Conservation (phyloP, 2,329 filamentous ascomycete species). For the Fusarium sp. region DNA sequence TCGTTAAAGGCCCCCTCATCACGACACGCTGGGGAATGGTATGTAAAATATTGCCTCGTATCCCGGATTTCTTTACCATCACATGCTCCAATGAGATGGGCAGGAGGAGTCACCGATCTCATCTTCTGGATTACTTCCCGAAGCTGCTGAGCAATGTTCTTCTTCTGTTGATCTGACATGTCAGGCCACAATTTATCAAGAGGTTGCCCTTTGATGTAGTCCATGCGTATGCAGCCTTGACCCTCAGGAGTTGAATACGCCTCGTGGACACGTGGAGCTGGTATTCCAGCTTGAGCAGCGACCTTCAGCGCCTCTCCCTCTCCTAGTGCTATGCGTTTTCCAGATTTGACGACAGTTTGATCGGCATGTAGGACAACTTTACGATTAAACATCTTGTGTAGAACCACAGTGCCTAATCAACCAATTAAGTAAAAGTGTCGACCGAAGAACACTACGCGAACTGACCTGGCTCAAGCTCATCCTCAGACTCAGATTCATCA, state of each 20-base stretch:
- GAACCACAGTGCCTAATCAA: not conserved
- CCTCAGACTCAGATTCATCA: not conserved
- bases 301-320: not conserved
- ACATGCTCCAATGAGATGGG: not conserved
- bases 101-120: not conserved
- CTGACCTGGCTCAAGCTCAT: not conserved
- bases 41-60: not conserved
- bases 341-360: not conserved
- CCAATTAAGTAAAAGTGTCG: not conserved
- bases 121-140: not conserved
- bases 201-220: not conserved
- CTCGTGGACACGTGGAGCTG: not conserved
- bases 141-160: not conserved
- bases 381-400: not conserved
- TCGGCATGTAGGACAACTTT: not conserved
- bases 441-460: no score
- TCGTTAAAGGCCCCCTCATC: not conserved
- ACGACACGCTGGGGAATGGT: not conserved
- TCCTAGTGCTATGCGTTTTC: not conserved
- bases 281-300: not conserved
- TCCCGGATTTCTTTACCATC: not conserved
- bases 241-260: not conserved
- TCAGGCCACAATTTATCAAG: not conserved
- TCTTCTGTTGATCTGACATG: not conserved
- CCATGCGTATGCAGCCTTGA: not conserved